Percentiles rank a stretch among this genome's conserved stretches.
Evolutionary conservation across 1,139 yeast species (phyloP).

Genomic region (Arxiozyma slooffiae): DNA sequence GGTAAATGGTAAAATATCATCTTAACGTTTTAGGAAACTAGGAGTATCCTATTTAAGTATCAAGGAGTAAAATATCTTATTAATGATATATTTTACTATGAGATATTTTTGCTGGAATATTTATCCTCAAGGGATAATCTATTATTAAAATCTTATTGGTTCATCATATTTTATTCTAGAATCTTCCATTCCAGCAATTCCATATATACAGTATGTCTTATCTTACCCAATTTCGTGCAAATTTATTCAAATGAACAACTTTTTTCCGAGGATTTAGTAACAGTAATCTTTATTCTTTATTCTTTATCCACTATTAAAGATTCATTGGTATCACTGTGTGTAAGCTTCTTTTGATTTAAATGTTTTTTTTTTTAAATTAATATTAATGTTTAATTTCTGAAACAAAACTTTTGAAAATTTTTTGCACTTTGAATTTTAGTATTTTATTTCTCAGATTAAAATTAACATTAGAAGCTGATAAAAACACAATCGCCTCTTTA

Average conservation of each 20-base stretch:
- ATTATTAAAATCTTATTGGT: no score
- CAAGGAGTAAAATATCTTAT: no score
- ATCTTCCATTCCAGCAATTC: no score
- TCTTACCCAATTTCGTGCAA: conserved; percentile 55
- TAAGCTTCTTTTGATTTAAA: not conserved
- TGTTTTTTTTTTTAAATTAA: not conserved
- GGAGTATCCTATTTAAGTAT: no score
- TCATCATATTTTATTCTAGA: conserved; percentile 27
- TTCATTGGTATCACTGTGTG: not conserved
- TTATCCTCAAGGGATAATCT: no score
- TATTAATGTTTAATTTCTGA: conserved; percentile 8
- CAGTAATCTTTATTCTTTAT: conserved; percentile 32
- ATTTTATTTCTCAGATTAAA: conserved; percentile 24
- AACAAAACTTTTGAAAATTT: conserved; percentile 25
- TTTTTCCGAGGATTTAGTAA: conserved; percentile 44
- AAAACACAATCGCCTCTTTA: conserved; percentile 2
- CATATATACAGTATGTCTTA: conserved; percentile 47
- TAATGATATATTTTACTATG: no score
- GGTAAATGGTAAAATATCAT: no score
- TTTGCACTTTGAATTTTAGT: conserved; percentile 21
- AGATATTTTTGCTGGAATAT: no score
- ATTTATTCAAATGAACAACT: conserved; percentile 63
- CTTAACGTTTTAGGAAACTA: no score
- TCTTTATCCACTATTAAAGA: conserved; percentile 13
- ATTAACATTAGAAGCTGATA: conserved; percentile 27